Conservation (phyloP, 257 asterid species). For the Nemophila menziesii region DNA sequence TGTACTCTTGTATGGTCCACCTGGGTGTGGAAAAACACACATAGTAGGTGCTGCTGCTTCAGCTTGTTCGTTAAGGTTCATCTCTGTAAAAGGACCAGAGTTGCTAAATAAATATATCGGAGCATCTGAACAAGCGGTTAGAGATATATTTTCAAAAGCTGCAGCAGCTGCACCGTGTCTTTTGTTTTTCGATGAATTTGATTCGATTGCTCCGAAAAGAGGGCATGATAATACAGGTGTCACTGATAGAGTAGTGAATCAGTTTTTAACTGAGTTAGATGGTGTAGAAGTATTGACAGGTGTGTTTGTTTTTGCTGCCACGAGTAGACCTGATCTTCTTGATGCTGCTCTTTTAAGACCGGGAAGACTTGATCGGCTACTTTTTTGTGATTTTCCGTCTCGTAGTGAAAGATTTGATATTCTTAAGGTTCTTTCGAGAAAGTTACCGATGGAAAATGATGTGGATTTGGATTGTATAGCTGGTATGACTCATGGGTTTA, state of each 20-base stretch:
- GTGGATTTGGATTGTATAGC: constrained; percentile 58
- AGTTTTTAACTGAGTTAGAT: constrained; percentile 89
- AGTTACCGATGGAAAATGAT: constrained; percentile 70
- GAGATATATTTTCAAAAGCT: constrained; percentile 92
- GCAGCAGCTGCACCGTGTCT: constrained; percentile 95
- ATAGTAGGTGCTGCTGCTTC: constrained; percentile 98
- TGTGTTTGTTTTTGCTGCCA: constrained; percentile 96
- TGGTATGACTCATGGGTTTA: constrained; percentile 68
- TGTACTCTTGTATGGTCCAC: constrained; percentile 94
- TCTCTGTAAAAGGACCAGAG: constrained; percentile 98
- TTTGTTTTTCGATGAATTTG: constrained; percentile 91
- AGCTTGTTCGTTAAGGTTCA: constrained; percentile 85
- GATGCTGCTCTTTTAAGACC: constrained; percentile 99
- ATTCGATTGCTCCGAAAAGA: constrained; percentile 94
- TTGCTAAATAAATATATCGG: constrained; percentile 92
- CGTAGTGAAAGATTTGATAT: constrained; percentile 66
- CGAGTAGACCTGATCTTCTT: constrained; percentile 97
- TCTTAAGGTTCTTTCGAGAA: constrained; percentile 75
- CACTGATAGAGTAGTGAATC: constrained; percentile 94
- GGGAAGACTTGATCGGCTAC: constrained; percentile 89
- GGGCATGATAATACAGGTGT: constrained; percentile 98
- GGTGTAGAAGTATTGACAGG: constrained; percentile 98
- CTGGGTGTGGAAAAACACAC: constrained; percentile 99
- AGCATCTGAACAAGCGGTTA: constrained; percentile 98
- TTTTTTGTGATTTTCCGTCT: constrained; percentile 91